Evolutionary conservation across 1,139 yeast species (phyloP), one percentile per base, ranked within the genome.

Genomic region (Debaryomyces sp.): DNA sequence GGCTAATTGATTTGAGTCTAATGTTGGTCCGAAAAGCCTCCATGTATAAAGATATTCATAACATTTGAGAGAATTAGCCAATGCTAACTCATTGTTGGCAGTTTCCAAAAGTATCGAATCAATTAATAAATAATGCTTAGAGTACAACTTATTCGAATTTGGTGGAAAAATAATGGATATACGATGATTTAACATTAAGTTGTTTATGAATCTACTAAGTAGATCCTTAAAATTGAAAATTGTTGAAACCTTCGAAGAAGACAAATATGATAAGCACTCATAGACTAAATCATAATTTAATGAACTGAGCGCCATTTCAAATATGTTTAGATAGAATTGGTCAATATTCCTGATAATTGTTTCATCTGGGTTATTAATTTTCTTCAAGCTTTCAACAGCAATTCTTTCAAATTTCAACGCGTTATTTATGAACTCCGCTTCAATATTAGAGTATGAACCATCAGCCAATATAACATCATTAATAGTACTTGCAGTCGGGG

Each of bases 41-140:
- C 85, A 80, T 0, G 87, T 68, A 58, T 81, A 82, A 46, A 81
- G 64, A 34, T 80, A 75, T 57, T 84, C 78, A 60, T 80, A 81
- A 53, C 73, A 77, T 53, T 69, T 78, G 41, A 82, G 66, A 0
- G 81, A 67, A 44, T 65, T 67, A 7, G 73, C 56, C n/a, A 73
- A 61, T 2, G 64, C 59, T 12, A 64, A 62, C 27, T 70, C 71
- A 34, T 62, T 58, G 47, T 69, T 66, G 1, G 83, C 82, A 35
- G 71, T 57, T 38, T 71, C 67, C 36, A 68, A 58, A 21, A 81
- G 60, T 6, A 78, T 66, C 0, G 62, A 55, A 58, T 79, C 83
- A 43, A 79, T 63, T 7, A 70, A 55, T 26, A 64, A 59, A 50
- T 62, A 73, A 50, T 74, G 61, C 15, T 56, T 50, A 5, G 53